phyloP scores from a whole-genome alignment of 2,329 filamentous ascomycete species.

The Ampelomyces quisqualis region DNA sequence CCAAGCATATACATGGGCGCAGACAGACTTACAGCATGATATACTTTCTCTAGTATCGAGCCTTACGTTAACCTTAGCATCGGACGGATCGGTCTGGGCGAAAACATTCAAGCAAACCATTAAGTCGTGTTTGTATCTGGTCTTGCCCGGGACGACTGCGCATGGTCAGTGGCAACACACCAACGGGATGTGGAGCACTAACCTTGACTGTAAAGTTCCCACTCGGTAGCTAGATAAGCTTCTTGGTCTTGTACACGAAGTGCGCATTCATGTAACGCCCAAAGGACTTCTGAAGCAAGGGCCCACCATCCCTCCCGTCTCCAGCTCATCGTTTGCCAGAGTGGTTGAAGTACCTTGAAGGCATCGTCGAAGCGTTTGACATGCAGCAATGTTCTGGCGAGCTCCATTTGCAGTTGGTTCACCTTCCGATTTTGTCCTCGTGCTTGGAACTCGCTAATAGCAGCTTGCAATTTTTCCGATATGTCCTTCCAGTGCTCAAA shows the following conservation, averaged over 20 bases:
- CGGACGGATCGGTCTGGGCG: constrained; percentile 31
- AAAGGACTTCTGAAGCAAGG: constrained; percentile 56
- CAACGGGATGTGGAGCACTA: constrained; percentile 1
- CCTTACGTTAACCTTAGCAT: constrained; percentile 47
- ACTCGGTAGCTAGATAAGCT: constrained; percentile 55
- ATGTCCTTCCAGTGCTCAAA: constrained; percentile 57
- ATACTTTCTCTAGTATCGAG: constrained; percentile 52
- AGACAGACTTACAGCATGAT: constrained; percentile 50
- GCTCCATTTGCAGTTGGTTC: constrained; percentile 57
- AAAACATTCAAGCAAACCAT: constrained; percentile 49
- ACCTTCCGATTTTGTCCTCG: constrained; percentile 56
- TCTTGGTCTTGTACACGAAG: constrained; percentile 48
- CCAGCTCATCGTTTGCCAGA: constrained; percentile 62
- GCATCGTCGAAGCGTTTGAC: constrained; percentile 54
- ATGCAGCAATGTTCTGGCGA: constrained; percentile 56
- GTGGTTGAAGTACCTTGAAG: constrained; percentile 51
- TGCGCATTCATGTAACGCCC: constrained; percentile 57
- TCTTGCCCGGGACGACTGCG: constrained; percentile 35
- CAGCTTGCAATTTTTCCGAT: constrained; percentile 49
- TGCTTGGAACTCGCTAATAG: constrained; percentile 54
- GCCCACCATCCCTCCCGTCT: constrained; percentile 61
- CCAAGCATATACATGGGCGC: constrained; percentile 28
- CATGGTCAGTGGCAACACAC: constrained; percentile 11
- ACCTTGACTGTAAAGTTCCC: constrained; percentile 54
- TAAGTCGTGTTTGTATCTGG: constrained; percentile 48